Evolutionary conservation across 2,329 filamentous ascomycete genomes (phyloP), one percentile per base, ranked within the genome.

Genomic region (Cryphonectria radicalis): DNA sequence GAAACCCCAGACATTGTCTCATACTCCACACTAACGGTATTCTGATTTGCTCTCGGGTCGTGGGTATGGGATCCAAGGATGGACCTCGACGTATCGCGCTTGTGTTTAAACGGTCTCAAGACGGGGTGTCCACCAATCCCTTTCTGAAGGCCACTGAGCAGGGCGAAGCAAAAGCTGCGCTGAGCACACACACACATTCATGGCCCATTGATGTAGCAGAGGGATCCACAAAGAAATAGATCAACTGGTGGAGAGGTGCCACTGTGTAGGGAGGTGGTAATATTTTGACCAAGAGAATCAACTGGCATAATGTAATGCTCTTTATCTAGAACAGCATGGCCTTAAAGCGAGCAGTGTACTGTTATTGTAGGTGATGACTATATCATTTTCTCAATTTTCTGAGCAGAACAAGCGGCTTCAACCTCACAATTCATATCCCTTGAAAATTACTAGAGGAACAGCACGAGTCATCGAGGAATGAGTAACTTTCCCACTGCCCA

Each of bases 1-100:
- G 17, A 65, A 65, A 65, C 22, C 35, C 63, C 5, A 50, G 28
- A 35, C 43, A n/a, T 28, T 50, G 63, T 65, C 28, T 46, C 63
- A 35, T 65, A 28, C 63, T 65, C 63, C 63, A 65, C 63, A 65
- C n/a, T 14, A 32, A 46, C 1, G 32, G 28, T 53, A 13, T 6
- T 22, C n/a, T 19, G 37, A 46, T 43, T 40, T 42, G 40, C n/a
- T n/a, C 35, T 35, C 37, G 22, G 60, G 4, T 40, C 37, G 7
- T 40, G 46, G 46, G n/a, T 2, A 63, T 42, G 19, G 60, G 17
- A 28, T 25, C 25, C 53, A 28, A 32, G n/a, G 53, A 57, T 59
- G 25, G 25, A 32, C 55, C 55, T 59, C 55, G 28, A 59, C 25
- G 28, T 57, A 28, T 57, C 25, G 28, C 25, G 55, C n/a, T 57